Base-by-base conservation (phyloP, 441 rosid species). In the Pelargonium fulgidum region DNA sequence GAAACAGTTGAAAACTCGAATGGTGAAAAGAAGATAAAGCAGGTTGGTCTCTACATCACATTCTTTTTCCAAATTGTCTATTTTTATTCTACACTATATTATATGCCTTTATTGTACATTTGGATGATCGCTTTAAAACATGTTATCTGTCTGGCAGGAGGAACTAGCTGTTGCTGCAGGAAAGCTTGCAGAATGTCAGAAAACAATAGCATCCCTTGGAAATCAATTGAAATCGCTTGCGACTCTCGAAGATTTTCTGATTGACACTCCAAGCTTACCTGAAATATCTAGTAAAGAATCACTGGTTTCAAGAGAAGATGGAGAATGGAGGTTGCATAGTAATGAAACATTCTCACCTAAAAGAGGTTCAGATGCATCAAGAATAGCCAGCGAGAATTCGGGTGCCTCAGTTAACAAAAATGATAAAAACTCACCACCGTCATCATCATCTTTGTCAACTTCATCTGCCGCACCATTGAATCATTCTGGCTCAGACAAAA, bases 401-500 rank as follows among this genome's bases (percentile, higher is more conserved):
- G 73, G 76, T 58, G 69, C 78, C 69, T 70, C 73, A 56, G 8
- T 17, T n/a, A 74, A 62, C 64, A 77, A 67, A 69, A 77, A 64
- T 10, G 84, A 73, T 66, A 81, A 76, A 19, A 64, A 65, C 66
- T 69, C 80, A 0, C 84, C 87, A 0, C 76, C 80, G 2, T 82
- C 82, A 61, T 70, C 82, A 61, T 70, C 85, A 12, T 73, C 75
- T 1, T 69, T 79, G 4, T 75, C 84, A 42, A 39, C 81, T 67
- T 78, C 82, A 16, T 78, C 82, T 62, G 77, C 79, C 9, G 63
- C 70, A 54, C 24, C 87, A 42, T 75, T 80, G 7, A 81, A 80
- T 80, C 80, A 81, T 33, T 82, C 71, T 56, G 79, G 83, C 71
- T 80, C 85, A 10, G 96, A 89, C 80, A 91, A 88, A 86, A 89